A percentile compares a stretch with the other conserved stretches of the same genome.
phyloP scores from a whole-genome alignment of 2,329 filamentous ascomycete species.

The Parafenestella ontariensis region DNA sequence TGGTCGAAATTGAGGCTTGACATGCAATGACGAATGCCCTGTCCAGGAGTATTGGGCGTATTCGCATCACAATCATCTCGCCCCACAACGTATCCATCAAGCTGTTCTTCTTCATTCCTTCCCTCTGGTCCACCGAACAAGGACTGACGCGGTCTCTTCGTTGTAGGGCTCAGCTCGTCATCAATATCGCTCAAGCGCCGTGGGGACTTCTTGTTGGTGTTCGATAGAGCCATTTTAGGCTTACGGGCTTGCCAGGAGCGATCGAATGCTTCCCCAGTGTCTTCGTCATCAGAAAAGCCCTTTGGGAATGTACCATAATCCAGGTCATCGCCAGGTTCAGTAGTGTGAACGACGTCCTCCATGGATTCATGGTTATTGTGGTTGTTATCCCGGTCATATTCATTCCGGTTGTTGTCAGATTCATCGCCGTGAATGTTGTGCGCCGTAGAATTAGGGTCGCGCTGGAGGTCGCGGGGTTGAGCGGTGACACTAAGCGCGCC shows the following conservation, averaged over 20 bases:
- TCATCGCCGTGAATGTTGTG: too few relatives aligned
- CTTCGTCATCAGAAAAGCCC: conserved; percentile 25
- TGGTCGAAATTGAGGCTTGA: conserved; percentile 20
- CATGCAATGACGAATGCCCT: conserved; percentile 14
- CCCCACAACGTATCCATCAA: neutral
- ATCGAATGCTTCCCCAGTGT: conserved; percentile 12
- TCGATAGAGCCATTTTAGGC: neutral
- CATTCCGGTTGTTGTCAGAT: too few relatives aligned
- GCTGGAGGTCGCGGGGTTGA: too few relatives aligned
- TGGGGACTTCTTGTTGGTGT: conserved; percentile 13
- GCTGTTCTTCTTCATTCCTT: neutral
- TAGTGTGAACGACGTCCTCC: neutral
- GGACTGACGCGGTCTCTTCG: conserved; percentile 22
- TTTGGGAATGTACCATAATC: conserved; percentile 6
- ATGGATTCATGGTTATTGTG: neutral
- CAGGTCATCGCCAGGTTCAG: neutral
- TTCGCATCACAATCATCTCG: neutral
- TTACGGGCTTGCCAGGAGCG: conserved; percentile 6
- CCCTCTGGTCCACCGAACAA: conserved; percentile 19
- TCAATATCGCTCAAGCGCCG: conserved; percentile 8
- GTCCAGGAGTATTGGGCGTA: neutral
- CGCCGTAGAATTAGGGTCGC: too few relatives aligned
- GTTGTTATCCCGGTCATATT: too few relatives aligned
- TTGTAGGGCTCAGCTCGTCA: conserved; percentile 1
- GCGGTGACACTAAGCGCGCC: too few relatives aligned